Evolutionary conservation across 192 early-diverging fungal genomes (phyloP), one percentile per base, ranked within the genome.

Genomic region (Mortierella claussenii): DNA sequence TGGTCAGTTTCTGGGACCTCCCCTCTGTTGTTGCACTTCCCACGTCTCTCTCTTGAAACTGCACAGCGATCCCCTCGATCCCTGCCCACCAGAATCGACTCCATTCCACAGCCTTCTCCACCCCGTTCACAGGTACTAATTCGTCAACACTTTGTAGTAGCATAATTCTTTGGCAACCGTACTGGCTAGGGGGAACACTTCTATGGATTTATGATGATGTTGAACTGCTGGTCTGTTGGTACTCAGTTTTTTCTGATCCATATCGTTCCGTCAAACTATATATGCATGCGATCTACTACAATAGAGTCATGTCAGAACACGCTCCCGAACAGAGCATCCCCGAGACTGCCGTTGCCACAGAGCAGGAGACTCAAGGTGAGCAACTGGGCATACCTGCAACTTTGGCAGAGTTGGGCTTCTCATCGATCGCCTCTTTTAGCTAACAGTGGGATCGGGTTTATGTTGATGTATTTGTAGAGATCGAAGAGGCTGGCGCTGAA

Each of bases 401-500:
- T 11, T 11, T 42, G 10, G 47, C 47, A 12, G 27, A 8, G 47
- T 2, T 5, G 5, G 27, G 27, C 40, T 20, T 6, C 6, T 46
- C 21, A 13, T n/a, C 45, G 45, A 26, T 49, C 17, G 17, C 40
- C 17, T 8, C 10, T 42, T 11, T 8, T 36, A 34, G 20, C 8
- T 50, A 18, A 34, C 11, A 34, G 12, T 24, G 18, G 26, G 26
- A 26, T 51, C 3, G 11, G 32, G 24, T 10, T 48, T 49, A 0
- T 15, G 20, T 2, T 27, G 23, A 21, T 43, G 6, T 13, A 2
- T 17, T 12, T 40, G 8, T 55, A 76, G 73, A 60, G 33, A 61
- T 67, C 45, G 73, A 76, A 47, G 73, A 76, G 28, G 80, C 43
- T 37, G 65, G 67, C 27, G 75, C 74, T 45, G 85, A 86, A 27